Base-by-base conservation (phyloP, 192 early-diverging fungal species). In the Cladochytrium replicatum region DNA sequence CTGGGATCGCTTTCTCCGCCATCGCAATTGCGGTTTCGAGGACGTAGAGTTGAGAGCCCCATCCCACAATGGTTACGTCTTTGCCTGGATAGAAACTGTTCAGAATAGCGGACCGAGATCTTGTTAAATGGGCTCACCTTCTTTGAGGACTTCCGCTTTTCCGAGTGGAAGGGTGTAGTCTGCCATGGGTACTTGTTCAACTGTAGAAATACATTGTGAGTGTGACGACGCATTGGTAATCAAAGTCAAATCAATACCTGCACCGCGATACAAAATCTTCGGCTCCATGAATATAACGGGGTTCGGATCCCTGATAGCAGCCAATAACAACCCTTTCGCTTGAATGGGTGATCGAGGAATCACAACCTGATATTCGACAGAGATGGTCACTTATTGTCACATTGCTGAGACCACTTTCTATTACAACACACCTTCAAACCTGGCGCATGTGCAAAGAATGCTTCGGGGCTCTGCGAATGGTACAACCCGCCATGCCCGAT, bases 401-500 rank as follows among this genome's bases (percentile, higher is more conserved):
- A 11, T 30, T 2, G 19, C n/a, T 29, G 0, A 26, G 19, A 4
- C 21, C 1, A 25, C 17, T 7, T 11, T 25, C 28, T 9, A 57
- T 17, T 15, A 19, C n/a, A 42, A 30, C 34, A 24, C 67, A 78
- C 81, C 56, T 93, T 95, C 26, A 97, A 53, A 40, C 94, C 94
- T 25, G 92, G 89, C 28, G 86, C 81, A 57, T 97, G 94, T 11
- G 91, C 87, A 72, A 97, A 97, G 64, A 83, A 86, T 2, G 87
- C 91, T 66, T 97, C 94, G 28, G 92, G 92, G 30, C 68, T 77
- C 62, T 97, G 94, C 17, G 85, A 88, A 58, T 97, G 94, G 63
- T 97, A 97, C 54, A 81, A 88, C n/a, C 77, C 94, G 54, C 94
- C 94, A 62, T 97, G 94, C 3, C 94, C 94, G 22, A 97, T 92